phyloP scores from a whole-genome alignment of 2,329 filamentous ascomycete species.

The Graphilbum ipis-grandicollis region DNA sequence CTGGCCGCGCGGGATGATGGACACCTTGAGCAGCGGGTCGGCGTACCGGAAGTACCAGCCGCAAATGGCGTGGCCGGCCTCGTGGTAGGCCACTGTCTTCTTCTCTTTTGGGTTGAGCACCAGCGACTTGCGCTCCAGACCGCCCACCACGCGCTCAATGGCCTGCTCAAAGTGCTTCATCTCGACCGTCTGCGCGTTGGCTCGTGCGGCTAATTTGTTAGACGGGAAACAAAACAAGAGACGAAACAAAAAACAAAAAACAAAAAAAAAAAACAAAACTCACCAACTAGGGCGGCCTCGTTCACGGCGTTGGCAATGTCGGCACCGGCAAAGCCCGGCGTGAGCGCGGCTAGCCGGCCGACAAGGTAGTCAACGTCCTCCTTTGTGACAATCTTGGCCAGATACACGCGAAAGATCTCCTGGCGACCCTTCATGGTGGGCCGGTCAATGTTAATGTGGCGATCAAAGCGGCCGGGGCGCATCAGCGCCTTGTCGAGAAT shows the following conservation, averaged over 20 bases:
- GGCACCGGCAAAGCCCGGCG: slow-evolving; percentile 89
- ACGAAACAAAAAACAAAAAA: neutral
- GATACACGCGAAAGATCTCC: slow-evolving; percentile 89
- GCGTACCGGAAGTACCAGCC: slow-evolving; percentile 95
- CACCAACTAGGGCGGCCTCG: slow-evolving; percentile 90
- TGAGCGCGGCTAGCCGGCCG: slow-evolving; percentile 78
- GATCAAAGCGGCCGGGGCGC: slow-evolving; percentile 90
- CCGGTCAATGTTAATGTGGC: slow-evolving; percentile 86
- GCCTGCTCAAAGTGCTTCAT: slow-evolving; percentile 94
- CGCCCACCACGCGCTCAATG: slow-evolving; percentile 92
- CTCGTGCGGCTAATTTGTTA: slow-evolving; percentile 84
- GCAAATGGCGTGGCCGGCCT: slow-evolving; percentile 95
- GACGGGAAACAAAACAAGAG: too few species aligned
- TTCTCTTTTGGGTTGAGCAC: slow-evolving; percentile 89
- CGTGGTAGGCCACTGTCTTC: slow-evolving; percentile 39
- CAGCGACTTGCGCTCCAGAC: slow-evolving; percentile 91
- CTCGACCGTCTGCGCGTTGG: slow-evolving; percentile 60
- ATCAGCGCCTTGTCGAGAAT: slow-evolving; percentile 90
- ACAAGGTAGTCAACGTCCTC: slow-evolving; percentile 79
- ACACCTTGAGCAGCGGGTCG: slow-evolving; percentile 95
- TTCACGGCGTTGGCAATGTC: slow-evolving; percentile 99
- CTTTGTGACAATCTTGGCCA: slow-evolving; percentile 84
- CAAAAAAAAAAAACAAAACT: slow-evolving; percentile 15
- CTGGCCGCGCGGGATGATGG: slow-evolving; percentile 91
- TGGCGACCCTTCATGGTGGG: slow-evolving; percentile 94